A percentile compares a stretch with the other conserved stretches of the same genome.
These are phyloP conservation scores for Chalaropsis ovoidea DNA, from an alignment of 2,329 filamentous ascomycete genomes.

Conservation along the genomic window DNA sequence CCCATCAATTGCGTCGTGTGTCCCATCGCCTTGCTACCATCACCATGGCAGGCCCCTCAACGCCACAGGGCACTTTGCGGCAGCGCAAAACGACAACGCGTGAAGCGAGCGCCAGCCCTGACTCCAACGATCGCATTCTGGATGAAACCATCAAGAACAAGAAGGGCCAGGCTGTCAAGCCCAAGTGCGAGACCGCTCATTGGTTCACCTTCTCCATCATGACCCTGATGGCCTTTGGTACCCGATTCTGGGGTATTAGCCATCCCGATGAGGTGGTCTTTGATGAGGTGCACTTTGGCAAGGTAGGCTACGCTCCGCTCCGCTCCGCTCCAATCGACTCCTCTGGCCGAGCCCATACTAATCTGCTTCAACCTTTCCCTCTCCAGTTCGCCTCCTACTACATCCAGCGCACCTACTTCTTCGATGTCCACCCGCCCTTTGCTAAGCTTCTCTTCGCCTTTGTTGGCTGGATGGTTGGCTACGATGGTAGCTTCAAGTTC, in stretches of 20 bases:
- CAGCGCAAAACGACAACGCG: slow-evolving; percentile 43
- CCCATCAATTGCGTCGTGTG: background rate
- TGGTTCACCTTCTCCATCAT: slow-evolving; percentile 66
- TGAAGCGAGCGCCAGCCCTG: slow-evolving; percentile 37
- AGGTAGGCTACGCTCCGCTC: slow-evolving; percentile 49
- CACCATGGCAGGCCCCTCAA: slow-evolving; percentile 41
- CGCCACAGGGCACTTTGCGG: slow-evolving; percentile 49
- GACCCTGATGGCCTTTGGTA: slow-evolving; percentile 75
- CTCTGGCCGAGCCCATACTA: background rate
- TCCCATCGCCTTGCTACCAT: slow-evolving; percentile 25
- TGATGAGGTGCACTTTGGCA: slow-evolving; percentile 98
- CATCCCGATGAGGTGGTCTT: slow-evolving; percentile 97
- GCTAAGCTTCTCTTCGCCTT: slow-evolving; percentile 96
- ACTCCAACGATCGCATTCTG: slow-evolving; percentile 34
- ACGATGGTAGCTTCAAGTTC: slow-evolving; percentile 94
- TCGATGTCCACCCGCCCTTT: slow-evolving; percentile 97
- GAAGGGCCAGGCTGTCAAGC: slow-evolving; percentile 29
- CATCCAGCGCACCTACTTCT: slow-evolving; percentile 95
- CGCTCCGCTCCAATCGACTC: slow-evolving; percentile 27
- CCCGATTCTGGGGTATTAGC: slow-evolving; percentile 90
- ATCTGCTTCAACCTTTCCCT: slow-evolving; percentile 13
- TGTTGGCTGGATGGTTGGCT: slow-evolving; percentile 94
- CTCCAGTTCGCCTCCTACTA: slow-evolving; percentile 67
- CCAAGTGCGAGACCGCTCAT: slow-evolving; percentile 66
- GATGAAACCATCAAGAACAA: slow-evolving; percentile 38